Conservation (phyloP, 345 rosid species). For the Fremontodendron californicum region DNA sequence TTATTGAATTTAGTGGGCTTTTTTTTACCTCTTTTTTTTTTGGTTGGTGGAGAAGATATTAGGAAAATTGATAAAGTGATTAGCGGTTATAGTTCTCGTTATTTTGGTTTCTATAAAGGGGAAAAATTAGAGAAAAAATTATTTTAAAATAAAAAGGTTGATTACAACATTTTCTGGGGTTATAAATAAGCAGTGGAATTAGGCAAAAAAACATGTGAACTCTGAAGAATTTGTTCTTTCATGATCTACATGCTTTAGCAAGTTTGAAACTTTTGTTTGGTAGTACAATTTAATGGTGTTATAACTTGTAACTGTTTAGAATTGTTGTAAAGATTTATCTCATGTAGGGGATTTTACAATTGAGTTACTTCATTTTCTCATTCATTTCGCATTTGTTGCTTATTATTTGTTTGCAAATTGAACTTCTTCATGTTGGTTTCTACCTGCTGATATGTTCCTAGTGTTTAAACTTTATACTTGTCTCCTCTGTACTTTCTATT, state of each 20-base stretch:
- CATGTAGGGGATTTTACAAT: background rate
- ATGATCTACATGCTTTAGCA: background rate
- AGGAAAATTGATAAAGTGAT: background rate
- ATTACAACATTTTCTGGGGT: background rate
- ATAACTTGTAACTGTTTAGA: background rate
- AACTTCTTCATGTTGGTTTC: background rate
- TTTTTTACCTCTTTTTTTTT: background rate
- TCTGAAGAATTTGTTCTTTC: background rate
- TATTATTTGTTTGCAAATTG: background rate
- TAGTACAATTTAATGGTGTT: background rate
- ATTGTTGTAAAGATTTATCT: background rate
- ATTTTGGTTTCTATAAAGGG: background rate
- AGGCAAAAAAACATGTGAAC: background rate
- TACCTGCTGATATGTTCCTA: background rate
- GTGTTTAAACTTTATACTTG: background rate
- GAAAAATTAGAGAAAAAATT: background rate
- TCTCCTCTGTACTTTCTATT: background rate
- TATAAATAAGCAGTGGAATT: background rate
- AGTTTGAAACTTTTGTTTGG: background rate
- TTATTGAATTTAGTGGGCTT: background rate
- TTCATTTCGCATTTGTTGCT: too few species aligned
- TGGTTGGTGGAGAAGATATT: background rate
- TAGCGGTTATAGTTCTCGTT: background rate
- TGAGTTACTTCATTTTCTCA: too few species aligned
- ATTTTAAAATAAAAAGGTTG: background rate